Conservation (phyloP, 768 basidiomycete species). For the Gymnopilus junonius region DNA sequence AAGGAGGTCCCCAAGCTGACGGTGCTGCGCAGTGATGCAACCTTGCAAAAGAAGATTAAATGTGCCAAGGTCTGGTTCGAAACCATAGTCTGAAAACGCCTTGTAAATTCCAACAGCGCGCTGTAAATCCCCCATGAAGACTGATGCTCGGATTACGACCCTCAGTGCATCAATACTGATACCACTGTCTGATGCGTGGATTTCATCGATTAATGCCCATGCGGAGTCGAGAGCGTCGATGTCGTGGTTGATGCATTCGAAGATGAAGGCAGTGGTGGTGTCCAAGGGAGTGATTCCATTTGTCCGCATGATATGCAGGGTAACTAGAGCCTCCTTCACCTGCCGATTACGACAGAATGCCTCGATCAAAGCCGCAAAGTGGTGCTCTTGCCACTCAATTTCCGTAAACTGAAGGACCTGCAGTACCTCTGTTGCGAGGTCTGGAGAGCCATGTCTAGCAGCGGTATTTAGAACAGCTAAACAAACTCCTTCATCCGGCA, state of each 20-base stretch:
- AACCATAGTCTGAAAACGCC: conserved; percentile 55
- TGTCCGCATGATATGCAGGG: conserved; percentile 63
- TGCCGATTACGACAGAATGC: conserved; percentile 63
- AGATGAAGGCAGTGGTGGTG: conserved; percentile 59
- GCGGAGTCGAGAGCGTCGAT: conserved; percentile 63
- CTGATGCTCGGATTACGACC: conserved; percentile 66
- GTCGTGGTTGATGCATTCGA: conserved; percentile 48
- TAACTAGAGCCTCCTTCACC: conserved; percentile 64
- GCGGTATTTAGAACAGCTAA: conserved; percentile 73
- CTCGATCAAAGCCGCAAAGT: conserved; percentile 79
- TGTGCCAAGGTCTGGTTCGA: conserved; percentile 63
- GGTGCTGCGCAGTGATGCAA: conserved; percentile 61
- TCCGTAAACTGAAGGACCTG: conserved; percentile 54
- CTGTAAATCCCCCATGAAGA: conserved; percentile 66
- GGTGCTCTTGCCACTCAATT: conserved; percentile 64
- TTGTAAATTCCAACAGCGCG: conserved; percentile 82
- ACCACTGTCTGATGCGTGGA: conserved; percentile 53
- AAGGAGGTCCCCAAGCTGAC: conserved; percentile 69
- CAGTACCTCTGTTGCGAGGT: conserved; percentile 70
- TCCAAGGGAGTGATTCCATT: conserved; percentile 51
- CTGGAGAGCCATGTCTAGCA: conserved; percentile 71
- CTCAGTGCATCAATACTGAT: conserved; percentile 69
- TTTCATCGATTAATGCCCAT: conserved; percentile 65
- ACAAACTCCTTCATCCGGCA: conserved; percentile 78
- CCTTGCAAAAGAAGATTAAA: conserved; percentile 74